Evolutionary conservation across 345 rosid genomes (phyloP).

Genomic region (Ceriops decandra): DNA sequence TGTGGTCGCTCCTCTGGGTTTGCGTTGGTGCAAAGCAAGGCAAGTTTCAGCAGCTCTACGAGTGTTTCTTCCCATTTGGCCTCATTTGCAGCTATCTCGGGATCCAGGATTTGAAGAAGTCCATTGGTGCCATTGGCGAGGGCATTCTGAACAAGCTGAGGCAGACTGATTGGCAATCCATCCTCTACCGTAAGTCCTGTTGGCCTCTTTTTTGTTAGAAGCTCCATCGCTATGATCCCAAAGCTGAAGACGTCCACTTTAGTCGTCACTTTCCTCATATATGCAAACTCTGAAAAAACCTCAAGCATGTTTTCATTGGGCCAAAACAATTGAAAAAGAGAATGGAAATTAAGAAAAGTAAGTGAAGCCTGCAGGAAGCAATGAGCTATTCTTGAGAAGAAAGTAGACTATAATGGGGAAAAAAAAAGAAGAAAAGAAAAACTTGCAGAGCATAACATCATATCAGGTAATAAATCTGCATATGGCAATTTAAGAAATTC

Average conservation of each 20-base stretch:
- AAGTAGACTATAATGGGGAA: background rate
- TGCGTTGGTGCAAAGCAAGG: conserved; percentile 51
- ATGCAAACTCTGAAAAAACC: conserved; percentile 65
- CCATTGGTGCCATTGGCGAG: conserved; percentile 37
- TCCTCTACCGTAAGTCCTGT: conserved; percentile 51
- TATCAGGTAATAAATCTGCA: too few species aligned
- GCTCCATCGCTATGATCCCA: conserved; percentile 68
- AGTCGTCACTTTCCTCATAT: conserved; percentile 70
- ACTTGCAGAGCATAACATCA: too few species aligned
- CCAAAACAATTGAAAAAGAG: background rate
- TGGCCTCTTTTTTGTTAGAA: conserved; percentile 68
- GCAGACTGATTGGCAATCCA: conserved; percentile 45
- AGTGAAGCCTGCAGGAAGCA: background rate
- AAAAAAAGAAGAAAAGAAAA: background rate
- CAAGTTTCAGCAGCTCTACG: conserved; percentile 42
- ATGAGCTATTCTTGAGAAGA: background rate
- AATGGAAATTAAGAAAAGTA: background rate
- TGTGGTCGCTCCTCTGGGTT: conserved; percentile 64
- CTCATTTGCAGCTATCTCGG: conserved; percentile 20
- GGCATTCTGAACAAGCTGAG: conserved; percentile 50
- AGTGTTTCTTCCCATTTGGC: conserved; percentile 28
- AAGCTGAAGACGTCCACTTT: conserved; percentile 88
- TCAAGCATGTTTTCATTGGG: background rate
- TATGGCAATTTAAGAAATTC: too few species aligned
- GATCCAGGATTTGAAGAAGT: conserved; percentile 46